These are phyloP conservation scores for Citrus glauca DNA, from an alignment of 345 rosid genomes.

Conservation along the genomic window DNA sequence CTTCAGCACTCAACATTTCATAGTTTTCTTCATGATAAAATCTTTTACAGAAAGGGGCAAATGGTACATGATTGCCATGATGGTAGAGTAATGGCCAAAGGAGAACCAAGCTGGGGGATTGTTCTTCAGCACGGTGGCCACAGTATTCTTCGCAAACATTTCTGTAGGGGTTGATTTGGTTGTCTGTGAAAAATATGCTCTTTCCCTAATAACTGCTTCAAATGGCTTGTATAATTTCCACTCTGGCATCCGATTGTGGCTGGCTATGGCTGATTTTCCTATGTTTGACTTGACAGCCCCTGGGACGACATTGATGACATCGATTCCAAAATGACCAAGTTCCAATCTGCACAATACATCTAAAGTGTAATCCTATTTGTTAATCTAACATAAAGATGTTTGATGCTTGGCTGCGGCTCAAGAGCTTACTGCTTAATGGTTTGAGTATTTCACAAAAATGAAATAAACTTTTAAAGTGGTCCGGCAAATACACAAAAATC, in stretches of 20 bases:
- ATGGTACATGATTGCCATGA: conserved; percentile 53
- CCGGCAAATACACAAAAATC: not conserved
- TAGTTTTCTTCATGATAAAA: conserved; percentile 36
- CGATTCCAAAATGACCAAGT: conserved; percentile 70
- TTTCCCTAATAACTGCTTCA: conserved; percentile 48
- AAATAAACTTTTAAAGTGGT: not conserved
- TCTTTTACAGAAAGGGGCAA: conserved; percentile 63
- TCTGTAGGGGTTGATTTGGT: conserved; percentile 58
- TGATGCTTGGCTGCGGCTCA: not conserved
- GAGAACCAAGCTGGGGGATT: conserved; percentile 85
- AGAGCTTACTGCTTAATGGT: not conserved
- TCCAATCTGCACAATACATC: conserved; percentile 55
- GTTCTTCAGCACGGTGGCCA: conserved; percentile 47
- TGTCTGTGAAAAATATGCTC: conserved; percentile 57
- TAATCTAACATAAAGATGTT: not conserved
- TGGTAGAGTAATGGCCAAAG: conserved; percentile 54
- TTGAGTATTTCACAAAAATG: not conserved
- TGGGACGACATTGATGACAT: conserved; percentile 69
- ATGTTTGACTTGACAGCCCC: conserved; percentile 85
- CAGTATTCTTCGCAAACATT: conserved; percentile 67
- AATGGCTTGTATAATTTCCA: conserved; percentile 74
- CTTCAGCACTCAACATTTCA: conserved; percentile 53
- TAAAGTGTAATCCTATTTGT: not conserved
- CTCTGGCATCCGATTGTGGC: conserved; percentile 66
- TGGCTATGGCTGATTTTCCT: conserved; percentile 52